phyloP scores from a whole-genome alignment of 1,284 basidiomycete species.

The Grifola frondosa region DNA sequence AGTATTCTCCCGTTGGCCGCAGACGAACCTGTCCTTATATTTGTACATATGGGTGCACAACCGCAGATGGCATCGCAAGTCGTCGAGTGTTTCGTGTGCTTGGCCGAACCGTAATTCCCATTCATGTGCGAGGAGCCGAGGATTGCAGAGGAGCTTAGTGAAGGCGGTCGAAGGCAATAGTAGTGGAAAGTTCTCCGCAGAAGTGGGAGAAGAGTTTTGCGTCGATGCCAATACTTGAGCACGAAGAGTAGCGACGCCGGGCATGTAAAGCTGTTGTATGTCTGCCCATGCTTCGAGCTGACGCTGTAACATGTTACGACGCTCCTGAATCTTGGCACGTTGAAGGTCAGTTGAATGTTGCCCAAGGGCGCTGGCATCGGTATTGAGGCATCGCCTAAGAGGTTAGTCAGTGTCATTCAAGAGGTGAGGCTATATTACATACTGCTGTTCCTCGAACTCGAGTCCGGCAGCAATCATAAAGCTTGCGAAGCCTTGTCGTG shows the following conservation, averaged over 20 bases:
- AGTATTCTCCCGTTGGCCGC: constrained; percentile 8
- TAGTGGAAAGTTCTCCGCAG: not conserved
- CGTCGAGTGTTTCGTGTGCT: constrained; percentile 9
- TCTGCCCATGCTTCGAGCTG: constrained; percentile 5
- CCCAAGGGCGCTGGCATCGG: not conserved
- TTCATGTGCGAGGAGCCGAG: constrained; percentile 1
- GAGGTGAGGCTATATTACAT: not conserved
- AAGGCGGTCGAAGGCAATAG: not conserved
- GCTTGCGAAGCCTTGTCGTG: constrained; percentile 3
- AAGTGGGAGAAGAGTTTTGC: too few relatives aligned
- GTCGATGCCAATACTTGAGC: not conserved
- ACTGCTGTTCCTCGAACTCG: constrained; percentile 18
- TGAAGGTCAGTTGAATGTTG: constrained; percentile 2
- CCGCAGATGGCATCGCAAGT: constrained; percentile 9
- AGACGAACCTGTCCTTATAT: constrained; percentile 9
- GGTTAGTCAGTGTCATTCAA: not conserved
- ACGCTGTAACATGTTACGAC: not conserved
- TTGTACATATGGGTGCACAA: constrained; percentile 4
- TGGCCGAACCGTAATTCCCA: constrained; percentile 6
- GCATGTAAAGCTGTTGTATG: constrained; percentile 8
- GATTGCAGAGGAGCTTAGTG: not conserved
- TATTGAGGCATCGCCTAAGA: not conserved
- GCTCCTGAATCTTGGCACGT: constrained; percentile 2
- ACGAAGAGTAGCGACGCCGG: not conserved
- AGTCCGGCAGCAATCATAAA: constrained; percentile 11